Percentiles rank a stretch among this genome's conserved stretches.
These are phyloP conservation scores for Solanum gracilifrons DNA, from an alignment of 257 asterid species.

Conservation along the genomic window DNA sequence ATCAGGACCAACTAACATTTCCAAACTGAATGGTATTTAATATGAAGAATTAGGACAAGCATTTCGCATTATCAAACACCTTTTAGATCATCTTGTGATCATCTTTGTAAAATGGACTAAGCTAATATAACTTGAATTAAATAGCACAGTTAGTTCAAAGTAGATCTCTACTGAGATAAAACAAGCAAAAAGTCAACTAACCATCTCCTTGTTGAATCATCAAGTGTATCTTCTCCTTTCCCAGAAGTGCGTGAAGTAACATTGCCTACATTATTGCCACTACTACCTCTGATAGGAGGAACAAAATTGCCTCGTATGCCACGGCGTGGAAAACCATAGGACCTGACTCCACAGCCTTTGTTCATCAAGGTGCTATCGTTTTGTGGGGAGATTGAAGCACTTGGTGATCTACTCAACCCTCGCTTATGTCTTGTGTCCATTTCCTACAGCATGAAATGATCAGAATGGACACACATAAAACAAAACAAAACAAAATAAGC, in stretches of 20 bases:
- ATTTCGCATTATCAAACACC: background rate
- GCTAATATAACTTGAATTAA: background rate
- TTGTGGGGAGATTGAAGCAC: slow-evolving; percentile 70
- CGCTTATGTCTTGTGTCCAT: slow-evolving; percentile 81
- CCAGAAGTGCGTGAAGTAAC: slow-evolving; percentile 55
- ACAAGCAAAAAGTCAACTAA: slow-evolving; percentile 11
- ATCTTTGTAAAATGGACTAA: background rate
- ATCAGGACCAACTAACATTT: slow-evolving; percentile 84
- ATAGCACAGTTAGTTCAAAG: background rate
- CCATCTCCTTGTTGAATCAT: slow-evolving; percentile 89
- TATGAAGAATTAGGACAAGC: background rate
- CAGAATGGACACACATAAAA: background rate
- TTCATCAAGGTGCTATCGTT: slow-evolving; percentile 37
- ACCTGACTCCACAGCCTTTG: slow-evolving; percentile 63
- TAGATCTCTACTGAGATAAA: background rate
- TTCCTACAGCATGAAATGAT: slow-evolving; percentile 42
- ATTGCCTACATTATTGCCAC: slow-evolving; percentile 54
- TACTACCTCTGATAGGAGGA: slow-evolving; percentile 84
- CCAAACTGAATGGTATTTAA: slow-evolving; percentile 47
- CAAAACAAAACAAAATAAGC: background rate
- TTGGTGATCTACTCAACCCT: slow-evolving; percentile 69
- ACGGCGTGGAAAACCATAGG: slow-evolving; percentile 72
- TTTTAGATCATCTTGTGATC: background rate
- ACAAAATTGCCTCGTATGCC: slow-evolving; percentile 88
- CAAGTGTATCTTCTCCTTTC: slow-evolving; percentile 76